Percentiles rank a stretch among this genome's conserved stretches.
Evolutionary conservation across 2,329 filamentous ascomycete genomes (phyloP).

Genomic region (Ophiostoma angusticollis): DNA sequence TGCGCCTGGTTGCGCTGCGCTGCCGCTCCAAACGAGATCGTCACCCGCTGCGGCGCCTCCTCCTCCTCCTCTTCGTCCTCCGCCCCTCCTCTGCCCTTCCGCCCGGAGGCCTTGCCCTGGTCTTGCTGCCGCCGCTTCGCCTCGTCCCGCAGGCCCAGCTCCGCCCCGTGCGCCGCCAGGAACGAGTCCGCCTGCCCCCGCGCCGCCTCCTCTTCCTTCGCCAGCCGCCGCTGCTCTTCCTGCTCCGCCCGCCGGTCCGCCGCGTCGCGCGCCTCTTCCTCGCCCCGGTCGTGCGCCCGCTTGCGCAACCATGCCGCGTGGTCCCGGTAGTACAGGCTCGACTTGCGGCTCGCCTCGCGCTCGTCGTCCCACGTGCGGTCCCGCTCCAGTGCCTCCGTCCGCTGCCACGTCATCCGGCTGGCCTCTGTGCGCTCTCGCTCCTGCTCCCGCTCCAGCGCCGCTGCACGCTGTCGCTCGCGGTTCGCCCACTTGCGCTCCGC

Average conservation of each 20-base stretch:
- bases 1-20: constrained; percentile 58
- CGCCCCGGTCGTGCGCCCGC: constrained; percentile 56
- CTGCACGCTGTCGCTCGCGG: constrained; percentile 69
- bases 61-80: not conserved
- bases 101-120: not conserved
- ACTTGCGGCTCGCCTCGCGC: constrained; percentile 58
- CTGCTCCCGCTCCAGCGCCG: constrained; percentile 74
- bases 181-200: constrained; percentile 82
- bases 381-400: constrained; percentile 53
- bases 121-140: constrained; percentile 8
- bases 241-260: constrained; percentile 67
- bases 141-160: constrained; percentile 44
- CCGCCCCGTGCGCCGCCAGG: constrained; percentile 69
- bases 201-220: constrained; percentile 63
- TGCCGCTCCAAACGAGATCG: constrained; percentile 80
- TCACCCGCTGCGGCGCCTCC: constrained; percentile 63
- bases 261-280: constrained; percentile 70
- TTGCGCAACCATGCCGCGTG: constrained; percentile 75
- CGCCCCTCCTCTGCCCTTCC: not conserved
- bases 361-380: constrained; percentile 79
- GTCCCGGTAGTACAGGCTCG: constrained; percentile 76
- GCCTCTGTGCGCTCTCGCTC: constrained; percentile 67
- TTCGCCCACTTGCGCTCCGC: constrained; percentile 86
- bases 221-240: constrained; percentile 56
- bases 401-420: constrained; percentile 49